Evolutionary conservation across 768 basidiomycete genomes (phyloP).

Genomic region (Serendipita sp.): DNA sequence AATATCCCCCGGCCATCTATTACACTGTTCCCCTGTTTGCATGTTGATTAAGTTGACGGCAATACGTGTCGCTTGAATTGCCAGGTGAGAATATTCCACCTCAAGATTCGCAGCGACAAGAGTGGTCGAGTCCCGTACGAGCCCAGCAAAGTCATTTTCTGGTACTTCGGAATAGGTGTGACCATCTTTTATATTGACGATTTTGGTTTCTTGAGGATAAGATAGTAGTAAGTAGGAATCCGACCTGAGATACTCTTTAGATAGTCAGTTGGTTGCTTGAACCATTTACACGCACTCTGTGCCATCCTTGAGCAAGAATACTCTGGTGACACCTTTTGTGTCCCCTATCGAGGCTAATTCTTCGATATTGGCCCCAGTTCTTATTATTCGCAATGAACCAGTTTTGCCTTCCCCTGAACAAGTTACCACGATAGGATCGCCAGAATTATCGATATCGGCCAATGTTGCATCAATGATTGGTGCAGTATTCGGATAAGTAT

Average conservation of each 20-base stretch:
- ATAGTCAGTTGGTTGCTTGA: background rate
- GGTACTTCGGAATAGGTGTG: conserved; percentile 22
- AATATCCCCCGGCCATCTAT: conserved; percentile 25
- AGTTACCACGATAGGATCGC: conserved; percentile 71
- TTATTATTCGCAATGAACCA: conserved; percentile 60
- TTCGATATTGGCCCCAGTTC: conserved; percentile 68
- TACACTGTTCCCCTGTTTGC: conserved; percentile 18
- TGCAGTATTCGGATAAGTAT: conserved; percentile 59
- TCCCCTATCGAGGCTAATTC: conserved; percentile 45
- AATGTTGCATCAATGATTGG: conserved; percentile 72
- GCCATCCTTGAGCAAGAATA: conserved; percentile 17
- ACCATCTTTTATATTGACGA: conserved; percentile 36
- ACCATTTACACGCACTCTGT: background rate
- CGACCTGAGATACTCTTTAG: conserved; percentile 8
- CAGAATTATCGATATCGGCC: conserved; percentile 53
- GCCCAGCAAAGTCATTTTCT: conserved; percentile 23
- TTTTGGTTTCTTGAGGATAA: conserved; percentile 35
- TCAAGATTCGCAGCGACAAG: conserved; percentile 45
- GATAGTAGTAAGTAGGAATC: conserved; percentile 40
- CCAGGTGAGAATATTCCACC: conserved; percentile 29
- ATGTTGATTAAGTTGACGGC: conserved; percentile 39
- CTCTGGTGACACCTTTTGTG: conserved; percentile 34
- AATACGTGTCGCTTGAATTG: conserved; percentile 57
- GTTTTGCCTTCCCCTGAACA: conserved; percentile 69
- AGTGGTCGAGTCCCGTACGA: conserved; percentile 38